Evolutionary conservation across 2,329 filamentous ascomycete species (phyloP).

Genomic region (Magnaporthales sp.): DNA sequence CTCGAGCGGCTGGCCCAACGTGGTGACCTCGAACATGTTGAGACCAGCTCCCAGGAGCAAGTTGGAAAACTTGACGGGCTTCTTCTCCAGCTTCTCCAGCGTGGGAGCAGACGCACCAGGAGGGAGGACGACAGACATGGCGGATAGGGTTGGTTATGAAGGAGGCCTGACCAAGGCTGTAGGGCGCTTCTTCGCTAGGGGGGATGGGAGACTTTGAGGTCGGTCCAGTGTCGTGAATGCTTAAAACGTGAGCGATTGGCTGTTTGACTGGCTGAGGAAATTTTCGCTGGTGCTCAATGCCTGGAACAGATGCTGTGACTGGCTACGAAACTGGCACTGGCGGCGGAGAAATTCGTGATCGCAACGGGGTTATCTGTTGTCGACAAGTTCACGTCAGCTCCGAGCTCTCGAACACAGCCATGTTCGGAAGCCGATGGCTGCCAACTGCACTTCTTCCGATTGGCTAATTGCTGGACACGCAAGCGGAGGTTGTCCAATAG

Average conservation of each 20-base stretch:
- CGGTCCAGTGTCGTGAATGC: constrained; percentile 7
- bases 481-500: not conserved
- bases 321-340: not conserved
- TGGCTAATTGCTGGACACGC: not conserved
- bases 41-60: constrained; percentile 86
- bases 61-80: constrained; percentile 99
- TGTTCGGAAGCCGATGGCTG: not conserved
- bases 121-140: constrained; percentile 54
- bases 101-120: constrained; percentile 34
- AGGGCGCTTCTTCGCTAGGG: constrained; percentile 72
- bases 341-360: not conserved
- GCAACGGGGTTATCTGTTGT: not conserved
- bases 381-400: not conserved
- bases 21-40: constrained; percentile 86
- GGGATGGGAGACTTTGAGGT: constrained; percentile 6
- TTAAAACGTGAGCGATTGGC: not conserved
- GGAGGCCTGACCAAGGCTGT: constrained; percentile 98
- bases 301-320: not conserved
- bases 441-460: not conserved
- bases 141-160: constrained; percentile 31
- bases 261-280: not conserved
- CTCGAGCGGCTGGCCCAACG: constrained; percentile 74
- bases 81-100: constrained; percentile 73
- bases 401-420: not conserved
- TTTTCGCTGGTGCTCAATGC: not conserved